Evolutionary conservation across 495 filamentous ascomycete genomes (phyloP), one percentile per base, ranked within the genome.

Genomic region (Mytilinidion resinicola): DNA sequence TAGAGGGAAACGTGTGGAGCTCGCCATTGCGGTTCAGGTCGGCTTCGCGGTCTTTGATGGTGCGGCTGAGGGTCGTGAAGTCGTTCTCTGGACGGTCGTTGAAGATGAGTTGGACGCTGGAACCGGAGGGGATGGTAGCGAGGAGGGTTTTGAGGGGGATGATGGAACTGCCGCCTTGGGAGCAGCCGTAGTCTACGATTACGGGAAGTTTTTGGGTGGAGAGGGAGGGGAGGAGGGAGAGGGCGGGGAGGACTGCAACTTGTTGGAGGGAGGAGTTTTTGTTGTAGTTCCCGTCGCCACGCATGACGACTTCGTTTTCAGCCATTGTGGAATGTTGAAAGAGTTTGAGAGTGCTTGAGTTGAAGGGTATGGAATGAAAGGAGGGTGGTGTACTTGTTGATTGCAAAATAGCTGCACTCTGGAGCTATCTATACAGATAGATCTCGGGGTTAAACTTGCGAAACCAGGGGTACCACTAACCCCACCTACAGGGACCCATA

Each of bases 181-280:
- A 53, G 37, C 51, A 53, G 30, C 34, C 34, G 35, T 53, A 53
- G 51, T 53, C 51, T 19, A 38, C 34, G 35, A 53, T 42, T 14
- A 42, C 17, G 39, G 39, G 9, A 9, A 9, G 2, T 2, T 17
- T 12, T 2, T 42, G 39, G 2, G 39, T 42, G 8, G 39, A 2
- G 44, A 11, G 15, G 12, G 21, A 21, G 3, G 15, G 15, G 4
- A n/a, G 44, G 19, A 19, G 10, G 2, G 44, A 48, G 19, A 48
- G 44, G 19, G 15, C 19, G 1, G 44, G 44, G 9, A 48, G 15
- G 14, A 48, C 15, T 4, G 10, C 44, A n/a, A 48, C 44, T 19
- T 48, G 44, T 20, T 48, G 19, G 10, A 48, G 10, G 3, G 12
- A n/a, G n/a, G 44, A 48, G 44, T 48, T 48, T 48, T 48, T 48